These are phyloP conservation scores for Hygrophila difformis DNA, from an alignment of 257 asterid genomes.

Conservation along the genomic window DNA sequence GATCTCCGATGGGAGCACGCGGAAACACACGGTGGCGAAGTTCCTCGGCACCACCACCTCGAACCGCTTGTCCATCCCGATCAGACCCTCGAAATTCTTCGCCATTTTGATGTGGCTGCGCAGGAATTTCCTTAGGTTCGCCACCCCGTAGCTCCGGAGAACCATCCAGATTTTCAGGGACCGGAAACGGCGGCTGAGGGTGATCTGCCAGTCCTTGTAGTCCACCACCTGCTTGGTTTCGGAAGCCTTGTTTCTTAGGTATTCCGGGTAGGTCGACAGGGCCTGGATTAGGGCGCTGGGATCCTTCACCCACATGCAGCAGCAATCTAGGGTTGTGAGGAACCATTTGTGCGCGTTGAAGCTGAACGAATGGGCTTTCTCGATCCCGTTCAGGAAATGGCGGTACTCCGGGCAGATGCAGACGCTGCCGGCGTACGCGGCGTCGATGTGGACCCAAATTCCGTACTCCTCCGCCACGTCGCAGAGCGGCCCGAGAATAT, in stretches of 20 bases:
- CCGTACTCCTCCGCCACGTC: constrained; percentile 40
- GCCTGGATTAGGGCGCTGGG: constrained; percentile 52
- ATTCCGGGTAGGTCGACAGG: constrained; percentile 53
- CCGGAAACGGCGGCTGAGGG: constrained; percentile 62
- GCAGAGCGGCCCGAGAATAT: constrained; percentile 36
- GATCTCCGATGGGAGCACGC: constrained; percentile 35
- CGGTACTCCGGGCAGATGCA: constrained; percentile 64
- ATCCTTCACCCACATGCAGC: constrained; percentile 79
- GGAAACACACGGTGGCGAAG: constrained; percentile 61
- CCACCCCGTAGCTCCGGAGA: constrained; percentile 55
- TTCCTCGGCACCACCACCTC: constrained; percentile 65
- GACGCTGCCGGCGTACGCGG: constrained; percentile 69
- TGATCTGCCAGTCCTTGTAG: constrained; percentile 73
- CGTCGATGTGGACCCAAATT: constrained; percentile 70
- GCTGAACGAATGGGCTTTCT: constrained; percentile 59
- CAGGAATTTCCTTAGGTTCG: constrained; percentile 41
- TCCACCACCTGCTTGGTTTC: constrained; percentile 56
- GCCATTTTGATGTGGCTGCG: constrained; percentile 58
- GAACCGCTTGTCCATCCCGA: constrained; percentile 54
- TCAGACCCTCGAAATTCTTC: constrained; percentile 48
- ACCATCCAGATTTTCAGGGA: constrained; percentile 69
- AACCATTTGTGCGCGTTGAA: constrained; percentile 79
- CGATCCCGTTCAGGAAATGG: constrained; percentile 54
- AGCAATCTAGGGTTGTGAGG: constrained; percentile 55
- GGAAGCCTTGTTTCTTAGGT: constrained; percentile 50